These are phyloP conservation scores for Hibiscus mutabilis DNA, from an alignment of 345 rosid genomes.

Conservation along the genomic window DNA sequence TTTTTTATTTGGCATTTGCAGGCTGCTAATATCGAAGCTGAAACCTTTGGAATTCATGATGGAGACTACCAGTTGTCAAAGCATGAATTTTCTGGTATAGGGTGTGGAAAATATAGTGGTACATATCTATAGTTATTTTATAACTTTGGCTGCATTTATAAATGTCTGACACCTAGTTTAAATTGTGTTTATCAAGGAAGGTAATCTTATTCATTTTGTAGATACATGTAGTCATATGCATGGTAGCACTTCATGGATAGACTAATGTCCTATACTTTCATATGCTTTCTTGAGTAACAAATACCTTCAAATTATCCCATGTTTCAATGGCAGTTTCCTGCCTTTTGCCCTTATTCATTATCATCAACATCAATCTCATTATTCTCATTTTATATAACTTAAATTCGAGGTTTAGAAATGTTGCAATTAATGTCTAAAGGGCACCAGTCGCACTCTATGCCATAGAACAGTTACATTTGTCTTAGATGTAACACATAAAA, in stretches of 20 bases:
- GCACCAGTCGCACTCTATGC: not conserved
- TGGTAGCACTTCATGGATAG: not conserved
- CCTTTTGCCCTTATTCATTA: not conserved
- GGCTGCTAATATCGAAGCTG: constrained; percentile 86
- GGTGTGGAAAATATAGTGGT: constrained; percentile 91
- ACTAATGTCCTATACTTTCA: too few species aligned
- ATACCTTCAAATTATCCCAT: not conserved
- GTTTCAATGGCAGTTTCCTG: not conserved
- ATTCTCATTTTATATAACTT: not conserved
- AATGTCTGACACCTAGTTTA: not conserved
- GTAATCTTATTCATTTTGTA: constrained; percentile 10
- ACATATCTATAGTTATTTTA: constrained; percentile 20
- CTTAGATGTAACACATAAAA: not conserved
- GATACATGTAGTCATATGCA: constrained; percentile 10
- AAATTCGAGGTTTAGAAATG: not conserved
- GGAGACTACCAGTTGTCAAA: constrained; percentile 58
- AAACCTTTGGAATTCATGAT: constrained; percentile 55
- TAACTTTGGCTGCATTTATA: not conserved
- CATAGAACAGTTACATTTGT: not conserved
- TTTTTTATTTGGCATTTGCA: constrained; percentile 23
- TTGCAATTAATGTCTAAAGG: not conserved
- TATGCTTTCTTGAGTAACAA: not conserved
- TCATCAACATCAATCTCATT: too few species aligned
- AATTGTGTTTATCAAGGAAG: not conserved
- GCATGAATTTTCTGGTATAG: constrained; percentile 61